Evolutionary conservation across 1,284 basidiomycete genomes (phyloP), one percentile per base, ranked within the genome.

Genomic region (Heterobasidion parviporum): DNA sequence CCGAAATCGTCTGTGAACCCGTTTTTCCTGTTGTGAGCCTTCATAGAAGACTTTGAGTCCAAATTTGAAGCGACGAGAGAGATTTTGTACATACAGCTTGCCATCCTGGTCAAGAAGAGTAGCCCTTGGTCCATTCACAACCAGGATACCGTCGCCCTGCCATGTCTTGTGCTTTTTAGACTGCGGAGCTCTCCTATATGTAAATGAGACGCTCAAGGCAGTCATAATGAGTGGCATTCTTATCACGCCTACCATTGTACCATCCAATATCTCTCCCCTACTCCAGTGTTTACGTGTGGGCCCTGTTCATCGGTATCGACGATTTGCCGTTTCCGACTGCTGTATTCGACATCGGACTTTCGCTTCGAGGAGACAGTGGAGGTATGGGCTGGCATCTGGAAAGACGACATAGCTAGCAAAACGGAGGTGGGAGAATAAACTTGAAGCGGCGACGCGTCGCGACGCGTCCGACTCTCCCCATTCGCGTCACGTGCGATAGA

Each of bases 101-200:
- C 83, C 82, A 51, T 87, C 83, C 20, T 75, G 70, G 60, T 85
- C 83, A 58, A 81, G 81, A 26, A 89, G 67, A 6, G 72, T 77
- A 50, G 78, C 80, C 60, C 73, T 80, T 12, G 65, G 66, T 7
- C 70, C 74, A 54, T 65, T 74, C 14, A 83, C 72, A 15, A 82
- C 78, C 7, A 90, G 71, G n/a, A 89, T 74, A 16, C 79, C 87
- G 65, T 89, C 87, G 38, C 86, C 89, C 60, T 96, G 92, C 94
- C 93, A 96, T 0, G 90, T 94, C 70, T 95, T 96, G 68, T 96
- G 87, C 70, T 95, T 96, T 69, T 83, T 88, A 35, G 76, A 74
- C 68, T 95, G 92, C 33, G 81, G 88, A 57, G 78, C 82, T 54
- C 93, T 74, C 89, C 89, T 89, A 54, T 33, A 54, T 43, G 51